Evolutionary conservation across 225 moss, liverwort and hornwort genomes (phyloP), one percentile per base, ranked within the genome.

Genomic region (Bryum argenteum): DNA sequence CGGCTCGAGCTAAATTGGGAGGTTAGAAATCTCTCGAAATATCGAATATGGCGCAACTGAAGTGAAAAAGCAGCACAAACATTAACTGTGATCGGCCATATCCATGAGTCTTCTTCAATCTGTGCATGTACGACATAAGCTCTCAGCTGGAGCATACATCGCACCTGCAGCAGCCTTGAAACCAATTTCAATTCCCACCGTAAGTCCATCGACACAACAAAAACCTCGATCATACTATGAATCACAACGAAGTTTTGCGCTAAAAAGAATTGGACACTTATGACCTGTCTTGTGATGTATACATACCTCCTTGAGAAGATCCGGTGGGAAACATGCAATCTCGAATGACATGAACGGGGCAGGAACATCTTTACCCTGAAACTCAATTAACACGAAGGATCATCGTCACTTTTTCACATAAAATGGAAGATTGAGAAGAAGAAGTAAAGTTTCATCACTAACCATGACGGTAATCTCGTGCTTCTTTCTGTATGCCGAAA

Each of bases 61-160:
- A 54, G 24, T 41, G 24, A 8, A 57, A 42, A 33, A 33, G 33
- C 33, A 33, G 33, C 33, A 33, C 33, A 33, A 33, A 33, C 33
- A 33, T 33, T 33, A 6, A 28, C 28, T 33, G 33, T 33, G 33
- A 33, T 33, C 33, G 33, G 33, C 33, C 33, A 33, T 33, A 42
- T 78, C 79, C 81, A 75, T 79, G 85, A 79, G 84, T 76, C 80
- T 84, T 66, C 78, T 82, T 88, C 54, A 54, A 54, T 54, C 83
- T 79, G 77, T 88, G 63, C 72, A 63, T 26, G 95, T 95, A 91
- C 95, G 95, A 95, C 92, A 95, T 91, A 89, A 82, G 91, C 95
- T 88, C 92, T 89, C 91, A 86, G 84, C 88, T 89, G 89, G 95
- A 95, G 92, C 91, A 87, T 88, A 95, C 89, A 93, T 95, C 95